A percentile compares a stretch with the other conserved stretches of the same genome.
These are phyloP conservation scores for Carnegiea gigantea DNA, from an alignment of 179 eudicot species.

Conservation along the genomic window DNA sequence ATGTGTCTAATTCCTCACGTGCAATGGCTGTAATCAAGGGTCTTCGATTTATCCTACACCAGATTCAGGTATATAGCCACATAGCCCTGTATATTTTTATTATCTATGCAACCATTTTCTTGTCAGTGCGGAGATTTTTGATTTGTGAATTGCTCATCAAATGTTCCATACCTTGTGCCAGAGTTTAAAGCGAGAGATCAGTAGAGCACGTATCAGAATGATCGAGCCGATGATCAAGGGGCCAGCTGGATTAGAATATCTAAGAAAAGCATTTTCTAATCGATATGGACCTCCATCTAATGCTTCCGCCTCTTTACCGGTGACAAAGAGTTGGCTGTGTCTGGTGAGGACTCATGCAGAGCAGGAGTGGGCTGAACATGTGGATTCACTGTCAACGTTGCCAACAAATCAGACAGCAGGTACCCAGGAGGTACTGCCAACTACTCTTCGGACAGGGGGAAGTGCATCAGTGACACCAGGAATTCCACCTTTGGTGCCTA, in stretches of 20 bases:
- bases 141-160: not conserved
- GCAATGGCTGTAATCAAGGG: constrained; percentile 74
- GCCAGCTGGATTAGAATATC: constrained; percentile 73
- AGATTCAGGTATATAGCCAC: constrained; percentile 61
- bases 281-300: constrained; percentile 65
- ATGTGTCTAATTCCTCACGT: constrained; percentile 40
- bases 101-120: not conserved
- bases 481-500: constrained; percentile 25
- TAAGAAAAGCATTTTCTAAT: constrained; percentile 57
- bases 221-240: constrained; percentile 85
- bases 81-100: not conserved
- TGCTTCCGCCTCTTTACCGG: constrained; percentile 56
- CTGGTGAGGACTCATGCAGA: constrained; percentile 42
- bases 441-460: constrained; percentile 77
- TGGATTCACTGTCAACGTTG: constrained; percentile 39
- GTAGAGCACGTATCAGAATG: constrained; percentile 77
- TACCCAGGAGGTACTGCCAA: constrained; percentile 46
- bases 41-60: constrained; percentile 71
- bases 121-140: too few species aligned
- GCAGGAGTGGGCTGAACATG: constrained; percentile 76
- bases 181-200: constrained; percentile 80
- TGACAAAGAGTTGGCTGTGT: constrained; percentile 71
- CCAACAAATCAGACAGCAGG: constrained; percentile 29
- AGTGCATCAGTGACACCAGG: constrained; percentile 36
- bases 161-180: constrained; percentile 23